Conservation (phyloP, 768 basidiomycete species). For the Boletus sp. region DNA sequence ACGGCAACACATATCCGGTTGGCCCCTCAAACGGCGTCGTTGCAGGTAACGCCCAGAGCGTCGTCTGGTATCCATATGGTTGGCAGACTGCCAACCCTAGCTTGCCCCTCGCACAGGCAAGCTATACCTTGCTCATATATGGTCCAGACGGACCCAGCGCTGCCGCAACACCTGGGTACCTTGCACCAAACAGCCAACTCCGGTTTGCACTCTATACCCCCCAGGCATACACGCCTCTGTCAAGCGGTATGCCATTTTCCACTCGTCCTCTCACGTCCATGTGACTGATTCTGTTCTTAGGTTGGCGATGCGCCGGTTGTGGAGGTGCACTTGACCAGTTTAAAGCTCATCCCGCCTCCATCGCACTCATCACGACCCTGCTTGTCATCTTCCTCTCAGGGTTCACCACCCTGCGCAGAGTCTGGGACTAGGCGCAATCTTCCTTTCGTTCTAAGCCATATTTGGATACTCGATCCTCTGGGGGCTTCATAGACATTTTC, state of each 20-base stretch:
- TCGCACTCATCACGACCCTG: conserved; percentile 33
- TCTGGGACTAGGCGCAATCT: conserved; percentile 21
- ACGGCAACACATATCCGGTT: conserved; percentile 67
- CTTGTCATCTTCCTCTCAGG: conserved; percentile 33
- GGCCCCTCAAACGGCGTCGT: conserved; percentile 56
- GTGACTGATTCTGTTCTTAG: conserved; percentile 8
- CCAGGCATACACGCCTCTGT: conserved; percentile 51
- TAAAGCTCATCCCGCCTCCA: conserved; percentile 31
- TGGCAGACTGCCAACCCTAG: conserved; percentile 49
- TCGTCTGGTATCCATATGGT: conserved; percentile 61
- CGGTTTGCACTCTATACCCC: conserved; percentile 66
- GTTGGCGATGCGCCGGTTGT: conserved; percentile 31
- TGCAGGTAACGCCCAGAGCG: conserved; percentile 47
- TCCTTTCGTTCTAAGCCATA: neutral
- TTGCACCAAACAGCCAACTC: conserved; percentile 52
- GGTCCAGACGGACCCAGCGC: conserved; percentile 55
- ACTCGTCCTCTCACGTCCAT: neutral
- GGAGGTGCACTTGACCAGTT: conserved; percentile 32
- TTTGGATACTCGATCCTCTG: conserved; percentile 8
- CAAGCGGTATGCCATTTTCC: conserved; percentile 35
- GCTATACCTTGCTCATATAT: conserved; percentile 59
- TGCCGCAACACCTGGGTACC: conserved; percentile 45
- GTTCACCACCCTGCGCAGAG: conserved; percentile 34
- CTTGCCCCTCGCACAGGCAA: conserved; percentile 57
- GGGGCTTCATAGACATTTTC: conserved; percentile 24